phyloP scores from a whole-genome alignment of 208 protist species.

The Acanthamoeba castellanii region DNA sequence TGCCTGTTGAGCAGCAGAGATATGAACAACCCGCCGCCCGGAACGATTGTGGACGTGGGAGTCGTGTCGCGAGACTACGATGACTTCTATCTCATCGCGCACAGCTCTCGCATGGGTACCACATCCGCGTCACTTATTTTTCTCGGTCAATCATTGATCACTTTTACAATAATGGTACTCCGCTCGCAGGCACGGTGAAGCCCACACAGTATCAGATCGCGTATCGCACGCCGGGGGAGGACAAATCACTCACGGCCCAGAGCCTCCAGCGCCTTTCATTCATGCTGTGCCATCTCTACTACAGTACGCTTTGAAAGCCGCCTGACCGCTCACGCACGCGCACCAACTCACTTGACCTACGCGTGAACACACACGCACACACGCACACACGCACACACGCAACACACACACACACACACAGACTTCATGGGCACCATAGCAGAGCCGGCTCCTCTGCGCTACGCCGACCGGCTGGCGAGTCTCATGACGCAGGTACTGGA shows the following conservation, averaged over 20 bases:
- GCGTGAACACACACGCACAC: too few relatives aligned
- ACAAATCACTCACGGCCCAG: background rate
- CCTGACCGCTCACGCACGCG: too few relatives aligned
- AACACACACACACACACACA: background rate
- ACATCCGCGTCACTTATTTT: too few relatives aligned
- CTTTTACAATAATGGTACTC: background rate
- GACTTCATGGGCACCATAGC: constrained; percentile 51
- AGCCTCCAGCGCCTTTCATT: background rate
- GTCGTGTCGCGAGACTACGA: background rate
- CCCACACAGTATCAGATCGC: constrained; percentile 34
- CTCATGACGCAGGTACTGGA: background rate
- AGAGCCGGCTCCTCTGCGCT: constrained; percentile 4
- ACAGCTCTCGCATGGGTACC: background rate
- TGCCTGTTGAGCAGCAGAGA: too few relatives aligned
- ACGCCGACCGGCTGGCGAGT: background rate
- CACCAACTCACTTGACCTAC: too few relatives aligned
- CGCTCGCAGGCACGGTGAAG: background rate
- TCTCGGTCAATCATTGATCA: background rate
- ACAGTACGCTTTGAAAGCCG: background rate
- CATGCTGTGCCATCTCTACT: constrained; percentile 44
- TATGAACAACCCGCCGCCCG: background rate
- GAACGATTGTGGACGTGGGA: background rate
- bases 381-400: too few relatives aligned
- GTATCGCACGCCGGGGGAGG: background rate
- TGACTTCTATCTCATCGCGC: constrained; percentile 18